Conservation (phyloP, 768 basidiomycete species). For the Hortiboletus campestris region DNA sequence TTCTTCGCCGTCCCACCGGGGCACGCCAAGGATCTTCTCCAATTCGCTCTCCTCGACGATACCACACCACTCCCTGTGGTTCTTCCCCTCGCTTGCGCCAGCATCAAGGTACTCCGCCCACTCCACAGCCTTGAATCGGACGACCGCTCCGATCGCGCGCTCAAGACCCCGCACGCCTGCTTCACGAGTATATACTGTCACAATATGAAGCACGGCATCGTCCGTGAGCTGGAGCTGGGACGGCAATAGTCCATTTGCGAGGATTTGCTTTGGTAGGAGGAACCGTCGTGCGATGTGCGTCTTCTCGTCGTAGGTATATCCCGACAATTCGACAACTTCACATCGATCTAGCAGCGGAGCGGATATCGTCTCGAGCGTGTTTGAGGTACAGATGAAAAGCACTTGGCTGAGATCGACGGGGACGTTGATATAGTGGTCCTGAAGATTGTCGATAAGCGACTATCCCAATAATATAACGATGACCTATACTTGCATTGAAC, state of each 20-base stretch:
- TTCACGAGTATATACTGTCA: slow-evolving; percentile 82
- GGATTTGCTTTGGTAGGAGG: slow-evolving; percentile 85
- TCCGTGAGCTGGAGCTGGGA: slow-evolving; percentile 65
- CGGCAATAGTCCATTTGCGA: slow-evolving; percentile 68
- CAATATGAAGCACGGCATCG: slow-evolving; percentile 66
- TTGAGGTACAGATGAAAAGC: slow-evolving; percentile 91
- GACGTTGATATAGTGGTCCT: slow-evolving; percentile 92
- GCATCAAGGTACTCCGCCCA: slow-evolving; percentile 64
- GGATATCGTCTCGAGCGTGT: slow-evolving; percentile 85
- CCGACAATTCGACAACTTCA: slow-evolving; percentile 80
- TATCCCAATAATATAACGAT: neutral
- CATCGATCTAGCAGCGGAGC: slow-evolving; percentile 87
- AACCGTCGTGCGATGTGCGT: slow-evolving; percentile 84
- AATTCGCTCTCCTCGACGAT: slow-evolving; percentile 68
- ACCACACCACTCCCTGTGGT: slow-evolving; percentile 47
- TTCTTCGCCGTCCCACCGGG: slow-evolving; percentile 79
- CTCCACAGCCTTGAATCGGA: slow-evolving; percentile 89
- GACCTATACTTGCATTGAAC: slow-evolving; percentile 55
- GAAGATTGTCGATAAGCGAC: slow-evolving; percentile 4
- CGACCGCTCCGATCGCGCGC: slow-evolving; percentile 82
- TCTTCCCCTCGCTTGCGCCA: slow-evolving; percentile 18
- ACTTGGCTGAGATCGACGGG: slow-evolving; percentile 87
- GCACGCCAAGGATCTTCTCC: slow-evolving; percentile 81
- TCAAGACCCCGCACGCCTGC: slow-evolving; percentile 92
- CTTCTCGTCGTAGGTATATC: slow-evolving; percentile 90